phyloP scores from a whole-genome alignment of 202 grass and related monocot genomes.

The Setaria italica region DNA sequence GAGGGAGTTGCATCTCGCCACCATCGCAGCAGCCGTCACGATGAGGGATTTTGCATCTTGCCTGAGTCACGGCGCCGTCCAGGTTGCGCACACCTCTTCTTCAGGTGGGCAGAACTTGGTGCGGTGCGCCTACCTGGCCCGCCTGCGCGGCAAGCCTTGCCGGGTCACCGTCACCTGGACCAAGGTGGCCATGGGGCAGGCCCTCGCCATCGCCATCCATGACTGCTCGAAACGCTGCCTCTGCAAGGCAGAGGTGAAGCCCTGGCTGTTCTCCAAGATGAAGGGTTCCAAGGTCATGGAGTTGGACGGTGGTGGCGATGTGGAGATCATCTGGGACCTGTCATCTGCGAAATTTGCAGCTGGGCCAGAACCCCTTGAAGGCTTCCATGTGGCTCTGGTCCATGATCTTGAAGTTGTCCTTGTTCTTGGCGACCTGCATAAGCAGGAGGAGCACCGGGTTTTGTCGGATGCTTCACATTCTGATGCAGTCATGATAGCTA shows the following conservation, averaged over 20 bases:
- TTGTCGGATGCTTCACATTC: conserved; percentile 18
- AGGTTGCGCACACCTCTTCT: conserved; percentile 52
- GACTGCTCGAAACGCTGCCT: conserved; percentile 49
- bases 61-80: conserved; percentile 58
- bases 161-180: conserved; percentile 62
- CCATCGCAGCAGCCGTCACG: conserved; percentile 2
- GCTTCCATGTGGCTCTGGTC: conserved; percentile 53
- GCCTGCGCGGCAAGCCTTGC: conserved; percentile 47
- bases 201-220: conserved; percentile 45
- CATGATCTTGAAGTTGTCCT: conserved; percentile 54
- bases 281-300: conserved; percentile 56
- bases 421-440: conserved; percentile 48
- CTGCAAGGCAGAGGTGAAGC: conserved; percentile 67
- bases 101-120: conserved; percentile 51
- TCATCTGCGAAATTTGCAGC: conserved; percentile 48
- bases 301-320: conserved; percentile 35
- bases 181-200: conserved; percentile 57
- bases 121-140: conserved; percentile 55
- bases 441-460: not conserved
- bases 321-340: conserved; percentile 66
- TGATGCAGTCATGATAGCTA: conserved; percentile 51
- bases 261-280: conserved; percentile 63
- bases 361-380: conserved; percentile 54
- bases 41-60: conserved; percentile 71
- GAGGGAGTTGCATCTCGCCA: conserved; percentile 13